phyloP scores from a whole-genome alignment of 1,139 yeast species.

The Groenewaldozyma sp. region DNA sequence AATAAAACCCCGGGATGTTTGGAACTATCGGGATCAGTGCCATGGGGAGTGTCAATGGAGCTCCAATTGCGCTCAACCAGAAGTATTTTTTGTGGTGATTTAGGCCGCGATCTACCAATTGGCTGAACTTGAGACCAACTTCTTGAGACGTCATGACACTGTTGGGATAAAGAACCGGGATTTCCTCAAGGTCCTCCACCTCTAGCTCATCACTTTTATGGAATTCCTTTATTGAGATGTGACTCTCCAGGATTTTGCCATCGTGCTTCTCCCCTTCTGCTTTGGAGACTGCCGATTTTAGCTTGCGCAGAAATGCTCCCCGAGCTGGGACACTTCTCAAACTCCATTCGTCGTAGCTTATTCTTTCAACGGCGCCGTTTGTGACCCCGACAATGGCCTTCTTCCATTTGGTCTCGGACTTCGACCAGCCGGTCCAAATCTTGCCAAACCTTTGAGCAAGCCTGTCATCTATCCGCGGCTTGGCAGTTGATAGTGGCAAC shows the following conservation, averaged over 20 bases:
- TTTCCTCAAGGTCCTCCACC: conserved; percentile 6
- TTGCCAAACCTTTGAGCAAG: conserved; percentile 39
- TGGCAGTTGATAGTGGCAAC: conserved; percentile 21
- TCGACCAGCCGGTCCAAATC: conserved; percentile 38
- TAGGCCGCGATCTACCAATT: conserved; percentile 32
- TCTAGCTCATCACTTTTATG: conserved; percentile 2
- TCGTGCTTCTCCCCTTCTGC: conserved; percentile 8
- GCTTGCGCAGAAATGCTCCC: conserved; percentile 16
- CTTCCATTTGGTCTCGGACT: conserved; percentile 36
- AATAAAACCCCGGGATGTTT: conserved; percentile 88
- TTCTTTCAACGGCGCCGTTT: conserved; percentile 34
- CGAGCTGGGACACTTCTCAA: conserved; percentile 41
- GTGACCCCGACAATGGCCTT: conserved; percentile 35
- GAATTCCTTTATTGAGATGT: neutral
- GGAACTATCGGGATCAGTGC: conserved; percentile 83
- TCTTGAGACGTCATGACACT: conserved; percentile 15
- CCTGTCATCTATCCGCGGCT: conserved; percentile 33
- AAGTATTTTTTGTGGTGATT: conserved; percentile 38
- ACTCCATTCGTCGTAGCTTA: conserved; percentile 46
- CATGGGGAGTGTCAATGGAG: conserved; percentile 76
- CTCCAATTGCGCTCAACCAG: conserved; percentile 44
- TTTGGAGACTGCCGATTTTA: conserved; percentile 6
- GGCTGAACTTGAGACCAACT: conserved; percentile 20
- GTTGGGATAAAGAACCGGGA: conserved; percentile 20
- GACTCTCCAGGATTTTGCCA: no score